phyloP scores from a whole-genome alignment of 371 early-diverging fungal species.

The Amoeboaphelidium protococcarum region DNA sequence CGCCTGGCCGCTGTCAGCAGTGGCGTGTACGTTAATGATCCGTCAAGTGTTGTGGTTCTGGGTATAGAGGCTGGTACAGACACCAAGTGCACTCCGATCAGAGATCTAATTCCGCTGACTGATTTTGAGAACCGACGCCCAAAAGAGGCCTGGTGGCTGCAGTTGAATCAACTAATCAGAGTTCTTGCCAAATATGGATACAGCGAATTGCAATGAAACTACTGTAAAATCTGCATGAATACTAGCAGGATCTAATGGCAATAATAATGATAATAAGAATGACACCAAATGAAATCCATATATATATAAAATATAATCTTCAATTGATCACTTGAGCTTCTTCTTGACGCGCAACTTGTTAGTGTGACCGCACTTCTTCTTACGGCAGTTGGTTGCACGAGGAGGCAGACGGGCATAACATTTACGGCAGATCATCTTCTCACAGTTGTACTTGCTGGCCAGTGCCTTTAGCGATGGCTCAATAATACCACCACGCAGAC shows the following conservation, averaged over 20 bases:
- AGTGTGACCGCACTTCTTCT: conserved; percentile 98
- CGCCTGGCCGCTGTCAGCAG: conserved; percentile 5
- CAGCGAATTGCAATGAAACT: too few species aligned
- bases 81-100: conserved; percentile 40
- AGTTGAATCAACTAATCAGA: conserved; percentile 17
- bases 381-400: conserved; percentile 99
- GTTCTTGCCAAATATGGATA: conserved; percentile 12
- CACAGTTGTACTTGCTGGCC: conserved; percentile 97
- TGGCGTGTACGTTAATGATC: conserved; percentile 24
- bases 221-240: too few species aligned
- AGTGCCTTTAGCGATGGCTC: conserved; percentile 89
- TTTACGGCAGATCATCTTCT: conserved; percentile 94
- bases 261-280: too few species aligned
- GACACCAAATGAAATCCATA: background rate
- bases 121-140: conserved; percentile 50
- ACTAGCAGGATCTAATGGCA: too few species aligned
- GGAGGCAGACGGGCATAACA: conserved; percentile 98
- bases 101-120: conserved; percentile 25
- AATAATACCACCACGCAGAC: conserved; percentile 90
- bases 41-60: conserved; percentile 40
- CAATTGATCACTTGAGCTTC: conserved; percentile 26
- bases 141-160: conserved; percentile 53
- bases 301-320: background rate
- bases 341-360: conserved; percentile 97
- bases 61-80: conserved; percentile 56